These are phyloP conservation scores for Stevia rebaudiana DNA, from an alignment of 140 eudicot species.

Conservation along the genomic window DNA sequence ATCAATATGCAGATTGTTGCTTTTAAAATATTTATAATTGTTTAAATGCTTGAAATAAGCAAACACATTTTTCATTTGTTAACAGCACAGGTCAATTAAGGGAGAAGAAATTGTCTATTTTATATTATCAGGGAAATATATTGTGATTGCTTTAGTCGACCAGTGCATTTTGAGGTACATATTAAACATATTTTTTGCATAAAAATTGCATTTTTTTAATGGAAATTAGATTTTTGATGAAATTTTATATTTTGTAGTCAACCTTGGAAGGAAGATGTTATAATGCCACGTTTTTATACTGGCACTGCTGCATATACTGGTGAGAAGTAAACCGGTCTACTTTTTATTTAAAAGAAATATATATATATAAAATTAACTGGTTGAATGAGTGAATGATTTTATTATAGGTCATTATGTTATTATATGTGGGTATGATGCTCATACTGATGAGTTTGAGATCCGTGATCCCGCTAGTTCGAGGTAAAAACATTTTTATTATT, in stretches of 20 bases:
- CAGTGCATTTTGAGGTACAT: slow-evolving; percentile 69
- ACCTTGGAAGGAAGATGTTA: slow-evolving; percentile 59
- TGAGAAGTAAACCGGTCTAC: slow-evolving; percentile 26
- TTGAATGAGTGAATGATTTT: slow-evolving; percentile 7
- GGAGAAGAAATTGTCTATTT: slow-evolving; percentile 57
- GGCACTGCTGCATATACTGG: slow-evolving; percentile 73
- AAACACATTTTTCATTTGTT: slow-evolving; percentile 27
- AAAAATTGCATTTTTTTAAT: neutral
- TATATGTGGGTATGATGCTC: slow-evolving; percentile 89
- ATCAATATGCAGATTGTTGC: neutral
- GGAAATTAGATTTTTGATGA: neutral
- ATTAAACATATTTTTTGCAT: neutral
- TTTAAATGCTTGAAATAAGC: slow-evolving; percentile 7
- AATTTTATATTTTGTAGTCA: slow-evolving; percentile 34
- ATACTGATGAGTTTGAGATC: slow-evolving; percentile 73
- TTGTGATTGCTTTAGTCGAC: slow-evolving; percentile 87
- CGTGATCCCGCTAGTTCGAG: slow-evolving; percentile 98
- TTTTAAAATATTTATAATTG: neutral
- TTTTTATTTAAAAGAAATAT: neutral
- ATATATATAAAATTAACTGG: neutral
- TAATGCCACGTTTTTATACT: slow-evolving; percentile 39
- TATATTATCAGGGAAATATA: slow-evolving; percentile 76
- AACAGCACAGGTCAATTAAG: slow-evolving; percentile 86
- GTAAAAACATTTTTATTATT: slow-evolving; percentile 23
- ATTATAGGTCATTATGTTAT: slow-evolving; percentile 79